These are phyloP conservation scores for Agrocybe praecox DNA, from an alignment of 768 basidiomycete species.

Conservation along the genomic window DNA sequence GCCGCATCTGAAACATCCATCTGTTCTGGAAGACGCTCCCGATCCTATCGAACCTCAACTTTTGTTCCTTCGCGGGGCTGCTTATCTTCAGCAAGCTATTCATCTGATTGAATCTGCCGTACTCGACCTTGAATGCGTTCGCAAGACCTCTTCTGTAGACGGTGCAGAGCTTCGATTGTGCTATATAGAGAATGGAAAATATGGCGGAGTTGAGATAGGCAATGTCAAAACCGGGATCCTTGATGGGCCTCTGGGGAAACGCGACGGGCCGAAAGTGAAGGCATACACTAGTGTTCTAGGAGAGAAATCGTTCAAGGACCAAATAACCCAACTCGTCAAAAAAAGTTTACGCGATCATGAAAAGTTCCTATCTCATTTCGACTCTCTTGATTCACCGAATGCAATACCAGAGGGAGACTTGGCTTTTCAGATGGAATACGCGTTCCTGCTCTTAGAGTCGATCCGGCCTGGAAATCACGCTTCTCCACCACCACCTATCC, in stretches of 20 bases:
- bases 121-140: constrained; percentile 69
- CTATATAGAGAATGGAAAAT: constrained; percentile 73
- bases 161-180: constrained; percentile 78
- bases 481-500: constrained; percentile 29
- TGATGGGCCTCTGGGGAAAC: constrained; percentile 72
- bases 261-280: constrained; percentile 55
- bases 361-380: constrained; percentile 82
- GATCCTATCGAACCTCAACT: constrained; percentile 87
- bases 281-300: constrained; percentile 67
- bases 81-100: constrained; percentile 80
- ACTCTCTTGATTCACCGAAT: constrained; percentile 57
- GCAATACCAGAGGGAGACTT: constrained; percentile 42
- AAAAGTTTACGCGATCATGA: constrained; percentile 87
- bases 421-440: constrained; percentile 60
- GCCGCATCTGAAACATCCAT: constrained; percentile 63
- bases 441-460: constrained; percentile 67
- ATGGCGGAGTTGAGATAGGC: constrained; percentile 86
- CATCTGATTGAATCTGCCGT: constrained; percentile 74
- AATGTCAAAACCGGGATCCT: constrained; percentile 80
- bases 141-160: constrained; percentile 59
- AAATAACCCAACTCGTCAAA: constrained; percentile 59
- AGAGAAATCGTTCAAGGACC: constrained; percentile 58
- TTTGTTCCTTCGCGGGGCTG: constrained; percentile 81
- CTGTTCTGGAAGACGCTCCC: constrained; percentile 75
- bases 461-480: constrained; percentile 62